A percentile compares a stretch with the other conserved stretches of the same genome.
Evolutionary conservation across 2,329 filamentous ascomycete species (phyloP).

Genomic region (Tolypocladium sp.): DNA sequence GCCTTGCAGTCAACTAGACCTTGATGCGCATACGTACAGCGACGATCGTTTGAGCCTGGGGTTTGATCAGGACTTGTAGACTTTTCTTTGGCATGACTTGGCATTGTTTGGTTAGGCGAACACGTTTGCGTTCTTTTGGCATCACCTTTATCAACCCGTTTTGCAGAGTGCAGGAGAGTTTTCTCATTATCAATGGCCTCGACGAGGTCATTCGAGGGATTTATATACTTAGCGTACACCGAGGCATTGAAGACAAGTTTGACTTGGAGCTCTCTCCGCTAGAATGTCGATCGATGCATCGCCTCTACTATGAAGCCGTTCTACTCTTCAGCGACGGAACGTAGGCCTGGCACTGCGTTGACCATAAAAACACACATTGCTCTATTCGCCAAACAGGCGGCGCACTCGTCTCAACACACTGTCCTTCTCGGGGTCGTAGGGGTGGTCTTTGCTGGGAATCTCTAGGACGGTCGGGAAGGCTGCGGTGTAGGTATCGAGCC

Average conservation of each 20-base stretch:
- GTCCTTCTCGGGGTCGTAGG: constrained; percentile 98
- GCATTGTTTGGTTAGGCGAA: background rate
- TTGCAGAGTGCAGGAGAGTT: background rate
- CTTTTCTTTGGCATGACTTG: background rate
- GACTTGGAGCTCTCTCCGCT: background rate
- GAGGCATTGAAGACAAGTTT: background rate
- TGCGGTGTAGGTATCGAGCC: constrained; percentile 83
- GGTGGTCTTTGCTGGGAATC: constrained; percentile 97
- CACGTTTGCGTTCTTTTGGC: background rate
- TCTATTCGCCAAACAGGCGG: constrained; percentile 58
- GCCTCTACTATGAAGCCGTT: background rate
- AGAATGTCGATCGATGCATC: background rate
- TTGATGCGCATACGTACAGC: background rate
- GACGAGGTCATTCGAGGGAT: background rate
- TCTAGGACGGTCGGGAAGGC: constrained; percentile 95
- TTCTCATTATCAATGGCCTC: background rate
- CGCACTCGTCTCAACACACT: constrained; percentile 85
- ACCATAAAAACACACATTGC: background rate
- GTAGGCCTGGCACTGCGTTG: background rate
- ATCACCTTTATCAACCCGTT: background rate
- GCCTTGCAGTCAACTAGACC: background rate
- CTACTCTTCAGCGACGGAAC: background rate
- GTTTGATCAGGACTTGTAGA: background rate
- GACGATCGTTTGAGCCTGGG: background rate
- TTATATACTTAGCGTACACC: background rate